Conservation (phyloP, 225 moss, liverwort and hornwort genomes). For the Thuidium tamariscinum region DNA sequence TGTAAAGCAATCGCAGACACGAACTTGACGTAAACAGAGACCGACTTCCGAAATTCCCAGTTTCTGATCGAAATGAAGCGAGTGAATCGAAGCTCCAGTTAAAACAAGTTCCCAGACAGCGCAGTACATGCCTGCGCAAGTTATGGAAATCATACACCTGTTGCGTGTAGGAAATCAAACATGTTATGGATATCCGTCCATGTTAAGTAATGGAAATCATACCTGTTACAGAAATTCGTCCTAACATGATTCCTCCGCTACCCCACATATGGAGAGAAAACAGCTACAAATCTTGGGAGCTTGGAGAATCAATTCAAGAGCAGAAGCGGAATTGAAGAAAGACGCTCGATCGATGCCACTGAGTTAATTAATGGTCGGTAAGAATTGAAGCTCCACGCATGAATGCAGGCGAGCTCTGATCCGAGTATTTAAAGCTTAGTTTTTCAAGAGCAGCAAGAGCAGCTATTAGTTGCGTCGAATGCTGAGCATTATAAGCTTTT, state of each 20-base stretch:
- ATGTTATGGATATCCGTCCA: not conserved
- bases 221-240: not conserved
- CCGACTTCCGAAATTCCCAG: not conserved
- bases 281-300: not conserved
- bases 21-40: not conserved
- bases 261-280: not conserved
- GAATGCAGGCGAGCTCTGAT: not conserved
- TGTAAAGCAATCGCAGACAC: not conserved
- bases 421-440: not conserved
- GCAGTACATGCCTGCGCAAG: too few relatives aligned
- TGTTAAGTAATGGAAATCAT: not conserved
- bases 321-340: not conserved
- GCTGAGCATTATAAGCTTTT: not conserved
- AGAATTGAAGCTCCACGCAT: not conserved
- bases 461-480: not conserved
- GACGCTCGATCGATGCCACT: not conserved
- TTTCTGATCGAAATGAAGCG: not conserved
- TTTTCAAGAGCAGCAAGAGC: not conserved
- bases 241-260: not conserved
- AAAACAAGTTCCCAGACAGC: not conserved
- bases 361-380: not conserved
- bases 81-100: not conserved
- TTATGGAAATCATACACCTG: not conserved
- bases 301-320: not conserved
- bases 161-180: not conserved